These are phyloP conservation scores for Lachancea kluyveri DNA, from an alignment of 805 yeast species.

Conservation along the genomic window DNA sequence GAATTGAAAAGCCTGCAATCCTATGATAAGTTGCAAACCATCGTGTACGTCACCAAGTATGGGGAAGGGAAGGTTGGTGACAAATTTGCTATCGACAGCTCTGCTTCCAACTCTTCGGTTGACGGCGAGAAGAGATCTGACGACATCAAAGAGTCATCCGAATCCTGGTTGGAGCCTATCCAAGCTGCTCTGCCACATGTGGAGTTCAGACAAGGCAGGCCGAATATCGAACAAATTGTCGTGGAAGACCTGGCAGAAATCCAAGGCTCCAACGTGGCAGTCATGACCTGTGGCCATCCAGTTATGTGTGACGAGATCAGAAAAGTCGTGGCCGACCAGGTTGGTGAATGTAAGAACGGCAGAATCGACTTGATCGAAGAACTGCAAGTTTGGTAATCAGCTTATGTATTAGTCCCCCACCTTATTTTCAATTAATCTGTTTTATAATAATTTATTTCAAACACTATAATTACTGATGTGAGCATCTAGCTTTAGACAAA, in stretches of 20 bases:
- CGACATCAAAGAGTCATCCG: slow-evolving; percentile 1
- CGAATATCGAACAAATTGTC: slow-evolving; percentile 35
- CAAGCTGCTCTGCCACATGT: slow-evolving; percentile 30
- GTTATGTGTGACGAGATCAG: slow-evolving; percentile 48
- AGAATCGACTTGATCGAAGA: slow-evolving; percentile 54
- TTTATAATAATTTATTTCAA: no score
- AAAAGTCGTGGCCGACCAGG: slow-evolving; percentile 34
- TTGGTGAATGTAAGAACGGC: slow-evolving; percentile 26
- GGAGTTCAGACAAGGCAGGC: slow-evolving; percentile 41
- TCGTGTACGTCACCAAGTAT: slow-evolving; percentile 54
- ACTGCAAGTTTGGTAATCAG: slow-evolving; percentile 50
- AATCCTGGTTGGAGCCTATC: slow-evolving; percentile 6
- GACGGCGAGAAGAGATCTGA: slow-evolving; percentile 9
- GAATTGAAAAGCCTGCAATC: slow-evolving; percentile 12
- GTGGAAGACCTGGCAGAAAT: slow-evolving; percentile 34
- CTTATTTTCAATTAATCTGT: no score
- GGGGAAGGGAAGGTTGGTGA: slow-evolving; percentile 13
- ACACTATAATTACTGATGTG: no score
- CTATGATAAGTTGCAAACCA: slow-evolving; percentile 15
- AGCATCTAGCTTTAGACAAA: no score
- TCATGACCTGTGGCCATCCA: slow-evolving; percentile 52
- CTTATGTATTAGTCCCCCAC: no score
- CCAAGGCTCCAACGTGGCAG: slow-evolving; percentile 35
- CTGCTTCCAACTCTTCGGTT: slow-evolving; percentile 1
- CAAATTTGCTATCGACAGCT: slow-evolving; percentile 5